Evolutionary conservation across 2,329 filamentous ascomycete genomes (phyloP).

Genomic region (Xylaria sp.): DNA sequence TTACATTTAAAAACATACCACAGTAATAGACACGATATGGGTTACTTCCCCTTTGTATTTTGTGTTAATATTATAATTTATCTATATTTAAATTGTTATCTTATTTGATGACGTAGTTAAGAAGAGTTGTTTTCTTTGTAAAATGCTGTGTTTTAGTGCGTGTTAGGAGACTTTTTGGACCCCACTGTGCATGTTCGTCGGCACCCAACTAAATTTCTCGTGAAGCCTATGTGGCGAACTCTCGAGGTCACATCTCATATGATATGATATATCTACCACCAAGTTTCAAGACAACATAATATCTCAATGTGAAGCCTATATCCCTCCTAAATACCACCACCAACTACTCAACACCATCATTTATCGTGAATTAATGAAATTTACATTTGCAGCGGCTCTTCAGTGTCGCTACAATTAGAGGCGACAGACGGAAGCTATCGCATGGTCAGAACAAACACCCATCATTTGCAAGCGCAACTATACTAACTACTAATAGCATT

Average conservation of each 20-base stretch:
- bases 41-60: no score
- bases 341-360: slow-evolving; percentile 2
- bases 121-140: no score
- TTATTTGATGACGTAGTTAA: no score
- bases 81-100: no score
- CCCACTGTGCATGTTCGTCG: no score
- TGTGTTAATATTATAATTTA: no score
- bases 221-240: no score
- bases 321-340: slow-evolving; percentile 3
- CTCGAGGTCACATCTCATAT: neutral
- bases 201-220: no score
- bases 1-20: no score
- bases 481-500: slow-evolving; percentile 12
- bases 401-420: neutral
- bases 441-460: slow-evolving; percentile 7
- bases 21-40: no score
- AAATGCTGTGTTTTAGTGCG: no score
- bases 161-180: no score
- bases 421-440: slow-evolving; percentile 17
- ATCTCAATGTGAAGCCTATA: slow-evolving; percentile 5
- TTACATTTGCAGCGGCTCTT: neutral
- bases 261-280: neutral
- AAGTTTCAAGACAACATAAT: slow-evolving; percentile 11
- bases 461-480: neutral
- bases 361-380: neutral